phyloP scores from a whole-genome alignment of 2,329 filamentous ascomycete species.

The Ceratocystis smalleyi region DNA sequence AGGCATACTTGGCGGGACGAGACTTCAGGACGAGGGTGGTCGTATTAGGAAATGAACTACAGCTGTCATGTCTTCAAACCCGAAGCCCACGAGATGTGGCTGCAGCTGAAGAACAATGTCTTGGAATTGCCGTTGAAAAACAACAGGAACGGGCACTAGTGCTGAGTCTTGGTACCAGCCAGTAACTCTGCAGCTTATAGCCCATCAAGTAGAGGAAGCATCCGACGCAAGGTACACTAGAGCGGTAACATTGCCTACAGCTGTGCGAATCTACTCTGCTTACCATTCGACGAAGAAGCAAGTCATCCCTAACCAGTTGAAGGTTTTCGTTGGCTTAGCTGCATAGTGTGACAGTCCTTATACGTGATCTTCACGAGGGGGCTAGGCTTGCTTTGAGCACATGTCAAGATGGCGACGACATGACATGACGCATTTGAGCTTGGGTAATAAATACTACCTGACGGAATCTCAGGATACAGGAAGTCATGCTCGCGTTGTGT shows the following conservation, averaged over 20 bases:
- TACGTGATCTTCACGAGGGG: too few species aligned
- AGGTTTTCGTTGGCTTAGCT: too few species aligned
- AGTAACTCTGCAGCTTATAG: too few species aligned
- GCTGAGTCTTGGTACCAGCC: too few species aligned
- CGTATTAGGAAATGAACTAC: constrained; percentile 6
- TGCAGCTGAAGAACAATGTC: neutral
- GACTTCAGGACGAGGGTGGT: neutral
- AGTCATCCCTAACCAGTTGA: neutral
- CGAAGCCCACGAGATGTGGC: neutral
- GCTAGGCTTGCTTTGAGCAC: neutral
- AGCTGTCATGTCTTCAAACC: neutral
- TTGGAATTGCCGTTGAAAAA: neutral
- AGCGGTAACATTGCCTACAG: too few species aligned
- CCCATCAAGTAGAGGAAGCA: too few species aligned
- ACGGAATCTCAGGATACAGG: neutral
- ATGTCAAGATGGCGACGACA: neutral
- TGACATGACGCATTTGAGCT: neutral
- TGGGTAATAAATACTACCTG: neutral
- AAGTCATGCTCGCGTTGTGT: neutral
- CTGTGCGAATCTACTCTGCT: too few species aligned
- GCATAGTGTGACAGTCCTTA: too few species aligned
- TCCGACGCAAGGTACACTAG: too few species aligned
- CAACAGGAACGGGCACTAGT: neutral
- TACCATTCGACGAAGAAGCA: neutral
- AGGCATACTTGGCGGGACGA: neutral